Base-by-base conservation (phyloP, 208 protist species). In the Trypanosoma boissoni region DNA sequence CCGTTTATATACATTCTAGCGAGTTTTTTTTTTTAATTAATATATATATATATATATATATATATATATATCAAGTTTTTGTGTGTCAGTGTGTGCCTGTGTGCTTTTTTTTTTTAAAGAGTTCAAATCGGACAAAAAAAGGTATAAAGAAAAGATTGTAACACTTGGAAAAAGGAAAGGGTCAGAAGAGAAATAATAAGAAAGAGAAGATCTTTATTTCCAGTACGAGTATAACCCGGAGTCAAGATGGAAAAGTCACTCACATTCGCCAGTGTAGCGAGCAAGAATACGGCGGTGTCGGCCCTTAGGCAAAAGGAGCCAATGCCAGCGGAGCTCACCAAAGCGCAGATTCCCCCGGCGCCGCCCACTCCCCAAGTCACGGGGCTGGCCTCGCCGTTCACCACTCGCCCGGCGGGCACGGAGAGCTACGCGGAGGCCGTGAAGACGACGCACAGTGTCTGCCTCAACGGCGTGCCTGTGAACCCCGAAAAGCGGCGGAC, bases 401-500 rank as follows among this genome's bases (percentile, higher is more conserved):
- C 43, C 26, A 44, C 20, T 4, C 21, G 39, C 10, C 28, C 10
- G 0, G 20, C 42, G 12, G 53, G 50, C 2, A 12, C 21, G 1
- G 52, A 68, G 53, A 60, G 53, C 27, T 68, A 60, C 36, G 62
- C 42, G 31, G 58, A 67, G 10, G 72, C 76, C 16, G 60, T 79
- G 6, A 83, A 79, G 56, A 27, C 21, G 2, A 49, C 52, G 14
- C 29, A 12, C 24, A 74, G 52, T 24, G 67, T 78, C 9, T 67
- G 46, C 28, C 48, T 77, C 27, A 61, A 70, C 3, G 67, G 64
- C 21, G 68, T 72, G 9, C 64, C 64, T 5, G 45, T 75, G 32
- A 64, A 63, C 31, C 32, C 53, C 12, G 49, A 27, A 28, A 52
- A 66, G 28, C 16, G 29, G 12, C 20, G 55, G 24, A 18, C 20